Conservation (phyloP, 83 land plant species). For the Thuja plicata region DNA sequence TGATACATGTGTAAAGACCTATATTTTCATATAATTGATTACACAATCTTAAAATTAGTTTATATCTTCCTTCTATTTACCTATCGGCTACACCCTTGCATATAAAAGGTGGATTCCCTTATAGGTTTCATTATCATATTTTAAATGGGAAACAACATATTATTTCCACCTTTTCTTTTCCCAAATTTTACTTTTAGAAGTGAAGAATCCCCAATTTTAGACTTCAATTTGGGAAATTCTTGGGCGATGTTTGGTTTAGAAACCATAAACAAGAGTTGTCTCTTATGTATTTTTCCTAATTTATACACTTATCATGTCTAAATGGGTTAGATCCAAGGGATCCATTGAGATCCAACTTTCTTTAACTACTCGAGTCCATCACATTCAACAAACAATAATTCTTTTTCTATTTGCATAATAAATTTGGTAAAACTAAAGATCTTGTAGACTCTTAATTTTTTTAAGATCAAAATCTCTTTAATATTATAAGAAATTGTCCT, state of each 20-base stretch:
- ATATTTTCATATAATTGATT: too few relatives aligned
- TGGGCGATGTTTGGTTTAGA: neutral
- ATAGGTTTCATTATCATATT: too few relatives aligned
- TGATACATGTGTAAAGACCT: too few relatives aligned
- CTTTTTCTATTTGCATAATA: neutral
- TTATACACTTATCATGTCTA: neutral
- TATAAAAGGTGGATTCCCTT: too few relatives aligned
- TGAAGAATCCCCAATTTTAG: neutral
- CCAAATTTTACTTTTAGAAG: neutral
- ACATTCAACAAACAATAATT: neutral
- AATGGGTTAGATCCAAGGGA: neutral
- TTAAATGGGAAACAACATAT: too few relatives aligned
- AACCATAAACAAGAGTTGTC: neutral
- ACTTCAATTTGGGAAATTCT: neutral
- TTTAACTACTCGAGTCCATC: neutral
- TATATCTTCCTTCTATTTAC: too few relatives aligned
- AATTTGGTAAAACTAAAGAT: neutral
- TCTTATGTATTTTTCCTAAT: too few relatives aligned
- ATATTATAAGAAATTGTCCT: neutral
- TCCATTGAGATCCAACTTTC: neutral
- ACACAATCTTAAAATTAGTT: too few relatives aligned
- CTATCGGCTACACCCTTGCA: too few relatives aligned
- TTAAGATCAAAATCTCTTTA: neutral
- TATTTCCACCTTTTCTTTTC: neutral
- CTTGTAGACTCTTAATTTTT: neutral